Base-by-base conservation (phyloP, 805 yeast genomes). In the Candida chauliodis region DNA sequence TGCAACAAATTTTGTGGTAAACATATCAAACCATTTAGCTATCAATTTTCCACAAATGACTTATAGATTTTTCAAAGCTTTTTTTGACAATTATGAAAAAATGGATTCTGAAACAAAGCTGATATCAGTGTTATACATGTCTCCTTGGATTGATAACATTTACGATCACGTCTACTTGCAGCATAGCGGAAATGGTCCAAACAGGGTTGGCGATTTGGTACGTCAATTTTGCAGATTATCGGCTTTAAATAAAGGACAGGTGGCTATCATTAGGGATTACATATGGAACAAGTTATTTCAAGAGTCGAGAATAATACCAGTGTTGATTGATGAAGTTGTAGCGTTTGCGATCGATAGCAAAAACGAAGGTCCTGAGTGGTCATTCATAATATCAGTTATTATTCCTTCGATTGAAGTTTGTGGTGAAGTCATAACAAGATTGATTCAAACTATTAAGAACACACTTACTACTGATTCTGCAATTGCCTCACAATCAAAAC, bases 81-180 rank as follows among this genome's bases (percentile, higher is more conserved):
- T 60, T 36, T 66, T 67, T 45, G 65, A 59, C 24, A 59, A 58
- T 41, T 73, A 71, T 42, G 76, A 68, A 2, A 61, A 58, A 34
- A 49, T 72, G 15, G 57, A 63, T 0, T 42, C 38, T 0, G 62
- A 55, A 6, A 64, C 63, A 27, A 53, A 66, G 34, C 48, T 66
- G n/a, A 60, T 71, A 40, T 71, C 78, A 1, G 66, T 68, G 14
- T 51, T 73, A 36, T 79, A 79, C 50, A 62, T 80, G 8, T 66
- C 84, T 0, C 90, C 93, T 2, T 88, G 95, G 95, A 68, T 84
- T 11, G 73, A 73, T 17, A 83, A 86, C 48, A 66, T 86, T 17
- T 76, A 78, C 52, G 66, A 69, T 10, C 58, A 77, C 46, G 79
- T 85, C 6, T 81, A 69, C 50, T 49, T 72, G 29, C 66, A 65